Base-by-base conservation (phyloP, 1,139 yeast genomes). In the Debaryomyces fabryi region DNA sequence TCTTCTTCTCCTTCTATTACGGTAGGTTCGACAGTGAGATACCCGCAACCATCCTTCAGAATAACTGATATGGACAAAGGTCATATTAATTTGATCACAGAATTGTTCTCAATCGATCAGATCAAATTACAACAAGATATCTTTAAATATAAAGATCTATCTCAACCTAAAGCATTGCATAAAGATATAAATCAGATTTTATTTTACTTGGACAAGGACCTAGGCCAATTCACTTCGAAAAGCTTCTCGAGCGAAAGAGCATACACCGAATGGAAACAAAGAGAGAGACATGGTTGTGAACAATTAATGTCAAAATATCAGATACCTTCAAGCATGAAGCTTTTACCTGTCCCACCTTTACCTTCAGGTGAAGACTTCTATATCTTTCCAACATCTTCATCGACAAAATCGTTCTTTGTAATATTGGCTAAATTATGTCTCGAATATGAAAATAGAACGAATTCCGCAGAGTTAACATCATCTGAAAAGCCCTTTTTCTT, bases 261-360 rank as follows among this genome's bases (percentile, higher is more conserved):
- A 4, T 85, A 79, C 60, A 60, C 66, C n/a, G 58, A 56, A 1
- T 86, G 91, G 89, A 83, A 83, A 57, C 57, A 60, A 4, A 56
- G 72, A 24, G 86, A 83, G 57, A 52, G 66, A 1, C 59, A 56
- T 1, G 67, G 64, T 2, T 67, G 83, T 43, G 69, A 71, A 1
- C 62, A 59, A 21, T 62, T 81, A 24, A 59, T 71, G 50, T 53
- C 65, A 51, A 70, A 76, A 65, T 59, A 82, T 63, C 70, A 74
- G 54, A 56, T 72, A 45, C 64, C 75, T 52, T 58, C 72, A 46
- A 54, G 73, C 54, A 53, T 62, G 65, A 56, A 75, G 58, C 57
- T 63, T 37, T 52, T 67, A 29, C 63, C 67, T 5, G 50, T 63
- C 8, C 76, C 75, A 0, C 59, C 57, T 13, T 50, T 68, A 1